Conservation (phyloP, 768 basidiomycete species). For the Pholiota molesta region DNA sequence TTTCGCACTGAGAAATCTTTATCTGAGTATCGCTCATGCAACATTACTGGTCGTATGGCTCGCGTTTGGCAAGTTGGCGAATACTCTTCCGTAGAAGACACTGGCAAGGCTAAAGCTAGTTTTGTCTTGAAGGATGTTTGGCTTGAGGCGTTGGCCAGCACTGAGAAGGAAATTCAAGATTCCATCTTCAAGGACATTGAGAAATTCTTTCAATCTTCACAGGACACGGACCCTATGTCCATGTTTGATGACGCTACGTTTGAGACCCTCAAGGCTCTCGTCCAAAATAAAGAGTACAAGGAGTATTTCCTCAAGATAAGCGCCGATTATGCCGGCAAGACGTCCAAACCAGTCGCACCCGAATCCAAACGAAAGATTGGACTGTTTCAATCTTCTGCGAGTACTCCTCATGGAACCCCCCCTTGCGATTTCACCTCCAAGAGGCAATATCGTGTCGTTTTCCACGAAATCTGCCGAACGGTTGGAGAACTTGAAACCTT, state of each 20-base stretch:
- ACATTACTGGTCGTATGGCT: slow-evolving; percentile 17
- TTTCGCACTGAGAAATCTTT: slow-evolving; percentile 13
- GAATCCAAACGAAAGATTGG: neutral
- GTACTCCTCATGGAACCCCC: too few relatives aligned
- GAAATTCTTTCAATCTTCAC: slow-evolving; percentile 9
- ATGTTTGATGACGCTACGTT: too few relatives aligned
- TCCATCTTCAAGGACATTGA: slow-evolving; percentile 15
- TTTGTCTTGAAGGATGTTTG: slow-evolving; percentile 24
- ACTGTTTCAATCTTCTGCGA: too few relatives aligned
- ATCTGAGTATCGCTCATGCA: slow-evolving; percentile 13
- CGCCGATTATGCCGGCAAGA: neutral
- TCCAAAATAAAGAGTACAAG: neutral
- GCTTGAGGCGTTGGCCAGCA: slow-evolving; percentile 13
- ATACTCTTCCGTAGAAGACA: neutral
- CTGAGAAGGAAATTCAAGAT: slow-evolving; percentile 14
- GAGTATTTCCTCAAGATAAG: neutral
- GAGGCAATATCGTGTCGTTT: slow-evolving; percentile 16
- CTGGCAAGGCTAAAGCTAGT: neutral
- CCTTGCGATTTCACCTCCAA: neutral
- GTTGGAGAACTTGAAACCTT: slow-evolving; percentile 9
- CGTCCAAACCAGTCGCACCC: neutral
- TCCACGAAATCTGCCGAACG: slow-evolving; percentile 10
- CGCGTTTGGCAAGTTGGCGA: slow-evolving; percentile 9
- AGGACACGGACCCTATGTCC: neutral
- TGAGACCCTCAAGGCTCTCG: neutral